Evolutionary conservation across 2,329 filamentous ascomycete species (phyloP), one percentile per base, ranked within the genome.

Genomic region (Fusarium oxysporum): DNA sequence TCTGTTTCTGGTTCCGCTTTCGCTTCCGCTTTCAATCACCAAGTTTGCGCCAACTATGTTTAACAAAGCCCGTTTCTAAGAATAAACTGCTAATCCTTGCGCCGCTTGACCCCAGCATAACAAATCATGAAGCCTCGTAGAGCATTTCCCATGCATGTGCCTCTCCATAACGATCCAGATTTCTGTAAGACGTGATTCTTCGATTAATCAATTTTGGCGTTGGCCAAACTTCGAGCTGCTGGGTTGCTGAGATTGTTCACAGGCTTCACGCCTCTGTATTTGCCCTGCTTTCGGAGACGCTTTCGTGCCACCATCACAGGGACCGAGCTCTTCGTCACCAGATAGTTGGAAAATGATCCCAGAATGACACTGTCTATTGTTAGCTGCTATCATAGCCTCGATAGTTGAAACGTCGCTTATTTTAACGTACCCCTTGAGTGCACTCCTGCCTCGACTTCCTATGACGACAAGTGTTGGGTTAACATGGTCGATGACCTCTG

Each of bases 291-390:
- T 54, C 93, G 88, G 47, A 98, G 86, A 65, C 93, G 92, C 85
- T 97, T 98, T 66, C 96, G 88, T 12, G 96, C 96, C 40, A 98
- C 96, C 96, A 99, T 99, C 68, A 99, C 96, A 0, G 96, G 96
- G 21, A 97, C 95, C 5, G 94, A 97, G 72, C 94, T 97, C 84
- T 98, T 98, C 41, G 95, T 97, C 37, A 99, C 95, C 12, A 99
- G 87, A 79, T 99, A 99, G 80, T 98, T 98, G 68, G 94, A 97
- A 82, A 99, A 98, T 1, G 95, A 98, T 32, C 96, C 96, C 35
- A 99, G 88, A 68, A 99, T 92, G 28, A 98, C 96, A 79, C 95
- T 97, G 76, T 53, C 38, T 12, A 38, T 55, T n/a, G 80, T 86
- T 79, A 84, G 81, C 65, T 47, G 44, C 62, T 59, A 25, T 47